Evolutionary conservation across 140 eudicot genomes (phyloP).

Genomic region (Oenanthe javanica): DNA sequence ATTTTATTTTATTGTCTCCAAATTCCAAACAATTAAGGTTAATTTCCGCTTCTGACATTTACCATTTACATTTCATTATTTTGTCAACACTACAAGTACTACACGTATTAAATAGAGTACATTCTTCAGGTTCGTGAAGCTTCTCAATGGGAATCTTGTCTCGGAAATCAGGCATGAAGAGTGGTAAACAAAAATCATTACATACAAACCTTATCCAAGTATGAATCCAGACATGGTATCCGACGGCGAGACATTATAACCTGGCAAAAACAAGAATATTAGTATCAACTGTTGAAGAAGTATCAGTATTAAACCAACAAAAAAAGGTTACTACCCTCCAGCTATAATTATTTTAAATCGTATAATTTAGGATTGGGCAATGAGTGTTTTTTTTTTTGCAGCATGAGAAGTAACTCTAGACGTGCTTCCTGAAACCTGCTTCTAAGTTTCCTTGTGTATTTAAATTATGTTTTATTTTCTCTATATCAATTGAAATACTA

Average conservation of each 20-base stretch:
- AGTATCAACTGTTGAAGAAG: not conserved
- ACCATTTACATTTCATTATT: not conserved
- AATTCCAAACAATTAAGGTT: not conserved
- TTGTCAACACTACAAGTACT: not conserved
- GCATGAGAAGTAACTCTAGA: not conserved
- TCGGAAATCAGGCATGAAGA: not conserved
- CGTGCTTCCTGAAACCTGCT: not conserved
- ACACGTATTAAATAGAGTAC: not conserved
- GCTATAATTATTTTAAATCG: not conserved
- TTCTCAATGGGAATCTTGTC: not conserved
- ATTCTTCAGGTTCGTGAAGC: not conserved
- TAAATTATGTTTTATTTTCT: not conserved
- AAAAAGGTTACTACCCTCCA: not conserved
- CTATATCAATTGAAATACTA: not conserved
- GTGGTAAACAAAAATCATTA: not conserved
- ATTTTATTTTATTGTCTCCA: not conserved
- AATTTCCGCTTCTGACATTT: not conserved
- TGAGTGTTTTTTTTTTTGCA: not conserved
- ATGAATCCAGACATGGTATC: conserved; percentile 96
- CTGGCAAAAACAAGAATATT: conserved; percentile 32
- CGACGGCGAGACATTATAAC: conserved; percentile 95
- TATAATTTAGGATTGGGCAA: not conserved
- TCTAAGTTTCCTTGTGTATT: not conserved
- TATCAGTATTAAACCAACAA: not conserved
- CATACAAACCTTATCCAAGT: conserved; percentile 77